Evolutionary conservation across 352 stramenopile genomes (phyloP).

Genomic region (Hyaloperonospora brassicae): DNA sequence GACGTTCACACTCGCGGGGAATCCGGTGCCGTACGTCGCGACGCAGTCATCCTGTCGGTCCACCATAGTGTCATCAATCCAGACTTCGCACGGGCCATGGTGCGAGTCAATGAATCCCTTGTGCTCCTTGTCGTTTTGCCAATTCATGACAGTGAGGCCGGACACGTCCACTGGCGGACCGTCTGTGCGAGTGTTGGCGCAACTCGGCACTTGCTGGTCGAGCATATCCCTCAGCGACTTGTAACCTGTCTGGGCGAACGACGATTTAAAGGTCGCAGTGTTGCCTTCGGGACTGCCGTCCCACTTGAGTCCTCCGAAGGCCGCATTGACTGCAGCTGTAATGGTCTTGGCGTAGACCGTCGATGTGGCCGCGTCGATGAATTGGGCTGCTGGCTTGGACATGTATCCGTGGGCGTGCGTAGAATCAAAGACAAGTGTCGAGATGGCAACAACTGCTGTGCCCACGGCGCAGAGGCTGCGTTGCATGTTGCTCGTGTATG

Average conservation of each 20-base stretch:
- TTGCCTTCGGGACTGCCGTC: slow-evolving; percentile 43
- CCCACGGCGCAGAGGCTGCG: slow-evolving; percentile 2
- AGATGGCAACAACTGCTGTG: background rate
- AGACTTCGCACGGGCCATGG: slow-evolving; percentile 49
- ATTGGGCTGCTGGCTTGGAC: slow-evolving; percentile 33
- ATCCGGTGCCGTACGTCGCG: slow-evolving; percentile 19
- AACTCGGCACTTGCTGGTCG: slow-evolving; percentile 30
- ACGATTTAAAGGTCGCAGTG: slow-evolving; percentile 31
- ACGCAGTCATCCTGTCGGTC: slow-evolving; percentile 44
- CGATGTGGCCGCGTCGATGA: slow-evolving; percentile 17
- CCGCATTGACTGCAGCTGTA: slow-evolving; percentile 25
- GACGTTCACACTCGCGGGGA: slow-evolving; percentile 21
- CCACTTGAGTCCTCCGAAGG: slow-evolving; percentile 49
- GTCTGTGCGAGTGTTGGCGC: slow-evolving; percentile 34
- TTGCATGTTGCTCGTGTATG: slow-evolving; percentile 10
- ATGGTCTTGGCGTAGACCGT: slow-evolving; percentile 41
- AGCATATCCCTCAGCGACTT: slow-evolving; percentile 38
- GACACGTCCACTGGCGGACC: slow-evolving; percentile 34
- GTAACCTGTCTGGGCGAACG: slow-evolving; percentile 35
- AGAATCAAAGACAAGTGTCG: slow-evolving; percentile 12
- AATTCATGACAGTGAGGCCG: slow-evolving; percentile 30
- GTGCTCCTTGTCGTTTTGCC: slow-evolving; percentile 40
- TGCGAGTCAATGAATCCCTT: slow-evolving; percentile 48
- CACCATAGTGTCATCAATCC: slow-evolving; percentile 43
- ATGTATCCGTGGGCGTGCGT: slow-evolving; percentile 48